Base-by-base conservation (phyloP, 352 stramenopile genomes). In the Phytophthora litchii region DNA sequence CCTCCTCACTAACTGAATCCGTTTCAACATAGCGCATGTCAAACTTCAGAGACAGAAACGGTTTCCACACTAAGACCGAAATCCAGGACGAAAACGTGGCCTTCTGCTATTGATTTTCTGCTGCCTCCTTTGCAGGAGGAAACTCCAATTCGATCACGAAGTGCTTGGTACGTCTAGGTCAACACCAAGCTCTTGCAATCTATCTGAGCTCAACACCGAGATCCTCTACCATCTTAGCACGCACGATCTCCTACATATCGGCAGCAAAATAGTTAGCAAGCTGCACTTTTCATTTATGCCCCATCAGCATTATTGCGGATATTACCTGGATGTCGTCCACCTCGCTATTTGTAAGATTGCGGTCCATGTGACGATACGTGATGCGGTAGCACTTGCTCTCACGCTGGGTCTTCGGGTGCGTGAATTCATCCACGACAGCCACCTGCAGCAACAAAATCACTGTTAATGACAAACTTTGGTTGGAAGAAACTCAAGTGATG, bases 301-400 rank as follows among this genome's bases (percentile, higher is more conserved):
- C 5, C 23, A 5, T 27, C 23, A 27, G 5, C 23, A 27, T 5
- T 27, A 27, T n/a, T n/a, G n/a, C 23, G 23, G 23, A 27, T 27
- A 5, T 5, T 27, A 27, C 49, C 79, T 99, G 98, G 12, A 99
- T 80, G 14, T 72, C 78, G 82, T 99, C 96, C 59, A 99, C 94
- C 72, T 99, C 97, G 52, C 98, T 94, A 82, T 99, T 99, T 45
- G 97, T 99, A 36, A 99, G 83, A 57, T 88, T 98, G 27, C 98
- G 92, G 72, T 99, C 97, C 96, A 99, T 99, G 71, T 95, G 96
- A 60, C 98, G 90, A 74, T 99, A 99, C 17, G 87, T 98, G 72
- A 99, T 98, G 50, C 98, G 89, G 73, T 98, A 99, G 83, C 97
- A 99, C 58, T 98, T 96, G 68, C 90, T 98, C 46, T 83, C 72